phyloP scores from a whole-genome alignment of 140 eudicot genomes.

The Anethum foeniculum region DNA sequence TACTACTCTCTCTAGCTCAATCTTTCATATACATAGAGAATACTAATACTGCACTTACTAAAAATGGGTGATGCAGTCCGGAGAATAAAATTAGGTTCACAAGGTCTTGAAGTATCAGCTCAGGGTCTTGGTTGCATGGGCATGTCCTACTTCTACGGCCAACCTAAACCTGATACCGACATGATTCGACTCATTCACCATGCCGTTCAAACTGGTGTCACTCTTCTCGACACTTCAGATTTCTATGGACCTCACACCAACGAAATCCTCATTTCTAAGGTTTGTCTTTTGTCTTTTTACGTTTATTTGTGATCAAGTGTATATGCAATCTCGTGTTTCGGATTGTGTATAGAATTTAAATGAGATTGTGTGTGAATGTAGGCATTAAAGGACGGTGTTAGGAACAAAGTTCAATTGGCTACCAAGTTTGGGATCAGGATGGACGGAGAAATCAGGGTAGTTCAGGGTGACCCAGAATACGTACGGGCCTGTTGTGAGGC shows the following conservation, averaged over 20 bases:
- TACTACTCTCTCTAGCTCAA: too few relatives aligned
- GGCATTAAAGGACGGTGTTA: neutral
- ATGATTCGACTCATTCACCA: constrained; percentile 8
- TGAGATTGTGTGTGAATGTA: neutral
- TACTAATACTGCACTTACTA: neutral
- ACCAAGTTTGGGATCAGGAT: constrained; percentile 10
- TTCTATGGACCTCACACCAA: constrained; percentile 9
- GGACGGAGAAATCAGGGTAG: neutral
- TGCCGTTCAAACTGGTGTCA: neutral
- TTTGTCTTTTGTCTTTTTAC: neutral
- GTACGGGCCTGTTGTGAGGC: neutral
- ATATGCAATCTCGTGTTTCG: neutral
- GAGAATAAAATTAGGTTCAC: neutral
- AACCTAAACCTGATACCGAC: constrained; percentile 1
- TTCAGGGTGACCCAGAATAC: neutral
- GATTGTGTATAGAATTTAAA: neutral
- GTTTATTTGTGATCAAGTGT: neutral
- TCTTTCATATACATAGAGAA: neutral
- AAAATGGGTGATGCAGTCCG: neutral
- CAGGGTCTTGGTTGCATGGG: constrained; percentile 11
- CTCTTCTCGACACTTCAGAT: constrained; percentile 7
- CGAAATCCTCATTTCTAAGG: constrained; percentile 5
- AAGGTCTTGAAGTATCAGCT: constrained; percentile 5
- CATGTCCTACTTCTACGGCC: constrained; percentile 4
- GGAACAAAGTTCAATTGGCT: constrained; percentile 4